Conservation (phyloP, 2,329 filamentous ascomycete genomes). For the Ophiosphaerella narmari region DNA sequence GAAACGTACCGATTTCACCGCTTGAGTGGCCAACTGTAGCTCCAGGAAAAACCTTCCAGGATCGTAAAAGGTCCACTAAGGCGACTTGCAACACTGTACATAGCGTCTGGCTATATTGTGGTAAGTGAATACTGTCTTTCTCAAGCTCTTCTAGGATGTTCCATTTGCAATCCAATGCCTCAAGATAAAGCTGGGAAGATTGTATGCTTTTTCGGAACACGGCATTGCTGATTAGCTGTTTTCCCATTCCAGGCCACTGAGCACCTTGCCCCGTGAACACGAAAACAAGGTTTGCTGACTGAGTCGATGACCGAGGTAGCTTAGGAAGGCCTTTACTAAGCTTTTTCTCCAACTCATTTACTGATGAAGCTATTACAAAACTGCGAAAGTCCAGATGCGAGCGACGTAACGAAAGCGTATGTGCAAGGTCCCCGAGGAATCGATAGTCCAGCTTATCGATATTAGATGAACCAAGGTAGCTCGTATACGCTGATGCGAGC, state of each 20-base stretch:
- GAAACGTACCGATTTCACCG: conserved; percentile 40
- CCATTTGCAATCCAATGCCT: neutral
- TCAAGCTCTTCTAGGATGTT: conserved; percentile 4
- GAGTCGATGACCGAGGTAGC: too few relatives aligned
- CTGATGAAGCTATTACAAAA: too few relatives aligned
- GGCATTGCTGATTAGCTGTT: conserved; percentile 10
- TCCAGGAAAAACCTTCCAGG: conserved; percentile 7
- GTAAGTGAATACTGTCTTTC: conserved; percentile 27
- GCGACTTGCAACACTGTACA: conserved; percentile 28
- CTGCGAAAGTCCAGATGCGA: too few relatives aligned
- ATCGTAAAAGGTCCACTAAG: conserved; percentile 10
- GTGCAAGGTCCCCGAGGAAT: too few relatives aligned
- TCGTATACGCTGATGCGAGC: too few relatives aligned
- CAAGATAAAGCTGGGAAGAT: too few relatives aligned
- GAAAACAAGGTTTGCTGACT: conserved; percentile 6
- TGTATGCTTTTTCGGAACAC: neutral
- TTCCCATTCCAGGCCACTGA: conserved; percentile 25
- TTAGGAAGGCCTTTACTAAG: too few relatives aligned
- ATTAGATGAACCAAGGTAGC: too few relatives aligned
- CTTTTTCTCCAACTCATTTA: too few relatives aligned
- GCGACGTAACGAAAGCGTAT: too few relatives aligned
- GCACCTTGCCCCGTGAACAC: conserved; percentile 34
- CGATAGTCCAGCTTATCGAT: too few relatives aligned
- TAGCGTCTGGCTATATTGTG: conserved; percentile 19
- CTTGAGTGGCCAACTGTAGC: conserved; percentile 44